These are phyloP conservation scores for Trichoderma breve DNA, from an alignment of 2,329 filamentous ascomycete genomes.

Conservation along the genomic window DNA sequence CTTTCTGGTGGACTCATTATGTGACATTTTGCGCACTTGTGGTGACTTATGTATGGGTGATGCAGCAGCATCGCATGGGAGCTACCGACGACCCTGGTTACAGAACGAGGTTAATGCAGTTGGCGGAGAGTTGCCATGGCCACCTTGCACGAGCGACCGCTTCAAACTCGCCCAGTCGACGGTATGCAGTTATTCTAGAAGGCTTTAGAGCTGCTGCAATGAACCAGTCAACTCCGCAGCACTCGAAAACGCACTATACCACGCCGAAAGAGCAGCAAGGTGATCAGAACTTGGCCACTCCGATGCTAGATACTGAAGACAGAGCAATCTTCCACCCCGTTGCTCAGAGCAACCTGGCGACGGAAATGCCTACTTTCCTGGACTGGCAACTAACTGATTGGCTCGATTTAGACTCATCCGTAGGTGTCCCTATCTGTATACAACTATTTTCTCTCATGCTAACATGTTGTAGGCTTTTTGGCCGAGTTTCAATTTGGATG, in stretches of 20 bases:
- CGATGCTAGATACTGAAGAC: neutral
- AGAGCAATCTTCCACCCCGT: neutral
- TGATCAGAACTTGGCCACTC: neutral
- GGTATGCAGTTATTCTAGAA: slow-evolving; percentile 53
- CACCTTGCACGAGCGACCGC: slow-evolving; percentile 41
- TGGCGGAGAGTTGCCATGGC: slow-evolving; percentile 47
- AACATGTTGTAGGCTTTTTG: slow-evolving; percentile 2
- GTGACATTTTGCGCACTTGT: slow-evolving; percentile 53
- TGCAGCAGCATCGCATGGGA: slow-evolving; percentile 38
- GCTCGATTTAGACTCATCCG: slow-evolving; percentile 32
- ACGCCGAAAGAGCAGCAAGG: neutral
- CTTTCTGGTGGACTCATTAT: slow-evolving; percentile 55
- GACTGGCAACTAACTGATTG: slow-evolving; percentile 33
- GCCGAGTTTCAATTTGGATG: neutral
- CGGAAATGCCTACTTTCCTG: slow-evolving; percentile 2
- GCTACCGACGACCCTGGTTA: slow-evolving; percentile 9
- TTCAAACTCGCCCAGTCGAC: slow-evolving; percentile 43
- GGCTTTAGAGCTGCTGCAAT: slow-evolving; percentile 39
- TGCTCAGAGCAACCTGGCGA: neutral
- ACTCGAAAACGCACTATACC: neutral
- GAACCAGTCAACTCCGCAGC: neutral
- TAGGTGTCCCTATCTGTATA: neutral
- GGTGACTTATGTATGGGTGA: slow-evolving; percentile 54
- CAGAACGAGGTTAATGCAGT: slow-evolving; percentile 32
- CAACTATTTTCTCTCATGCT: neutral